phyloP scores from a whole-genome alignment of 495 filamentous ascomycete species.

The Penicillium daleae region DNA sequence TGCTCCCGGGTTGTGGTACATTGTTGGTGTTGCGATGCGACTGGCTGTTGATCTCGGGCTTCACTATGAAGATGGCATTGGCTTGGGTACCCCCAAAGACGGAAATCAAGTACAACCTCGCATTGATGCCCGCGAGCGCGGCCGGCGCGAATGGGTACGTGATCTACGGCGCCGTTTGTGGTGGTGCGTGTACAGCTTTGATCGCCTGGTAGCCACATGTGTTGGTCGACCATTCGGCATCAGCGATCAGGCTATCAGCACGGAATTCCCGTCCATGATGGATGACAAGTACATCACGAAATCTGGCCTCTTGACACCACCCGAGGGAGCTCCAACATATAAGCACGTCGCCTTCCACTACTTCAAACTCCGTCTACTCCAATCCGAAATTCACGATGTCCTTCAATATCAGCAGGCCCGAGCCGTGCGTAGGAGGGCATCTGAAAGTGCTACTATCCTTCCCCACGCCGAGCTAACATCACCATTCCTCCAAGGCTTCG shows the following conservation, averaged over 20 bases:
- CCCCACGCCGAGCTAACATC: slow-evolving; percentile 81
- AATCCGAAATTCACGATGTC: slow-evolving; percentile 95
- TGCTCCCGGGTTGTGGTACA: slow-evolving; percentile 95
- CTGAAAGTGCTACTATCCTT: slow-evolving; percentile 65
- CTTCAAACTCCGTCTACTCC: slow-evolving; percentile 85
- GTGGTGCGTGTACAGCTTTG: slow-evolving; percentile 97
- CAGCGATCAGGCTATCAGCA: slow-evolving; percentile 91
- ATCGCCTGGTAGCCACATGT: slow-evolving; percentile 87
- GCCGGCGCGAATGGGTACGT: slow-evolving; percentile 81
- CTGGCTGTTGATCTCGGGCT: slow-evolving; percentile 89
- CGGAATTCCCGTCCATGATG: slow-evolving; percentile 84
- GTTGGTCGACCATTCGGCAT: slow-evolving; percentile 94
- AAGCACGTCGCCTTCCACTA: slow-evolving; percentile 91
- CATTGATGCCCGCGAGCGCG: slow-evolving; percentile 63
- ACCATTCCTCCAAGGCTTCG: slow-evolving; percentile 81
- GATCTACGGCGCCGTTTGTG: slow-evolving; percentile 87
- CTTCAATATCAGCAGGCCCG: slow-evolving; percentile 83
- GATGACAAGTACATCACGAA: slow-evolving; percentile 91
- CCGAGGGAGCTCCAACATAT: slow-evolving; percentile 67
- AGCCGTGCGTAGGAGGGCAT: slow-evolving; percentile 49
- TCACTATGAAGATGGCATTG: slow-evolving; percentile 88
- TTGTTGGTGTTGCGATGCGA: slow-evolving; percentile 88
- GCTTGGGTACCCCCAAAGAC: slow-evolving; percentile 57
- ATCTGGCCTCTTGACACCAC: slow-evolving; percentile 66
- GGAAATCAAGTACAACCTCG: slow-evolving; percentile 35